phyloP scores from a whole-genome alignment of 306 rosid genomes.

The Urtica urens region DNA sequence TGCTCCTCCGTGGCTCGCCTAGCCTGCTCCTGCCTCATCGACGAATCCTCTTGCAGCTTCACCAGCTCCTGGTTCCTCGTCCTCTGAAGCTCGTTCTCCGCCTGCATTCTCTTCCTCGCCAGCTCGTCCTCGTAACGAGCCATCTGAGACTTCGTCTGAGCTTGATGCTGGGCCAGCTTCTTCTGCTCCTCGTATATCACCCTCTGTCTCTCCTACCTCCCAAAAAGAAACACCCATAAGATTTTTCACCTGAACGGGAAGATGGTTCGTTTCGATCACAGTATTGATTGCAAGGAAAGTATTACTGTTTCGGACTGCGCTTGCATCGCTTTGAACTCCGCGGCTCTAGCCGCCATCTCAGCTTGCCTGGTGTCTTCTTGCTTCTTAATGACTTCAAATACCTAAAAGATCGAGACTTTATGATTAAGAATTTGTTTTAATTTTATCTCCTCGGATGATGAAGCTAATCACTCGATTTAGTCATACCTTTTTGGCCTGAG shows the following conservation, averaged over 20 bases:
- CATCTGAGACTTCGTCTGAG: conserved; percentile 84
- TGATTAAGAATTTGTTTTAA: no score
- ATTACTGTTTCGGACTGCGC: conserved; percentile 78
- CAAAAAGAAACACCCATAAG: conserved; percentile 7
- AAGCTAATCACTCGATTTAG: no score
- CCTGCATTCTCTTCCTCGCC: conserved; percentile 93
- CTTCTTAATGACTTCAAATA: conserved; percentile 50
- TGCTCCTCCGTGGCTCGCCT: conserved; percentile 90
- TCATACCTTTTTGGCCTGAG: conserved; percentile 60
- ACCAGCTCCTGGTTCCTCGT: conserved; percentile 93
- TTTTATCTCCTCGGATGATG: no score
- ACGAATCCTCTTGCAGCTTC: conserved; percentile 82
- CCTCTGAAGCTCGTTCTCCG: conserved; percentile 74
- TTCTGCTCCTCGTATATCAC: conserved; percentile 86
- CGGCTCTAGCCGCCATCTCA: conserved; percentile 56
- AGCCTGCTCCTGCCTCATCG: conserved; percentile 87
- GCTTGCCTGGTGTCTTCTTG: conserved; percentile 69
- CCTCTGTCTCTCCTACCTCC: conserved; percentile 76
- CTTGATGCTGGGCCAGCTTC: conserved; percentile 87
- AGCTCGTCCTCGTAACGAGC: conserved; percentile 87
- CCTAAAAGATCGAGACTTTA: no score
- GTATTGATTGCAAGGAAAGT: conserved; percentile 1
- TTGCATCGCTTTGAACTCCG: conserved; percentile 60
- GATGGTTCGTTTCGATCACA: not conserved
- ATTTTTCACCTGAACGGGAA: no score